These are phyloP conservation scores for Bocquillonia castaneifolia DNA, from an alignment of 441 rosid genomes.

Conservation along the genomic window DNA sequence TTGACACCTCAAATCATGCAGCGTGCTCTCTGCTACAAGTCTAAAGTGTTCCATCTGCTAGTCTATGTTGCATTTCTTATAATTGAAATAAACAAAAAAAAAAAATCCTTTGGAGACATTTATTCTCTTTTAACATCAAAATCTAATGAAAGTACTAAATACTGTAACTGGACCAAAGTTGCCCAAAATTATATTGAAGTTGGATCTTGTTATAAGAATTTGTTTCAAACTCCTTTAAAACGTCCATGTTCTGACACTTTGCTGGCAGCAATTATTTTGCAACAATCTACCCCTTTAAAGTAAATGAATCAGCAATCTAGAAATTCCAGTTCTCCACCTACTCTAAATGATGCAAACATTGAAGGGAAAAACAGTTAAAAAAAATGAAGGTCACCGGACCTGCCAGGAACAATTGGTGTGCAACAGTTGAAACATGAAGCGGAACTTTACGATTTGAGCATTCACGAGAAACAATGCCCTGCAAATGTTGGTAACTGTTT, in stretches of 20 bases:
- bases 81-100: not conserved
- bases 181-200: not conserved
- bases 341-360: no score
- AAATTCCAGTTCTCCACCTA: no score
- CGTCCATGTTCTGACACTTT: slow-evolving; percentile 9
- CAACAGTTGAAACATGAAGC: slow-evolving; percentile 73
- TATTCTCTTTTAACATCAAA: not conserved
- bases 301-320: no score
- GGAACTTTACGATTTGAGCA: slow-evolving; percentile 73
- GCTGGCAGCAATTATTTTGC: no score
- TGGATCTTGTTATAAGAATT: not conserved
- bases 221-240: not conserved
- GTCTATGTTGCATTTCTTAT: not conserved
- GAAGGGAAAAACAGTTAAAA: no score
- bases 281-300: no score
- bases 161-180: not conserved
- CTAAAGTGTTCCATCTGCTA: not conserved
- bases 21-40: not conserved
- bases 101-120: not conserved
- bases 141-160: not conserved
- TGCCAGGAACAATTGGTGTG: slow-evolving; percentile 80
- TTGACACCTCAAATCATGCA: not conserved
- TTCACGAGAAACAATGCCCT: slow-evolving; percentile 91
- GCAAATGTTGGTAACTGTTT: slow-evolving; percentile 22
- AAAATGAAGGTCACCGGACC: slow-evolving; percentile 37